Percentiles rank a stretch among this genome's conserved stretches.
Conservation (phyloP, 148 eudicot species). For the Camellia japonica region DNA sequence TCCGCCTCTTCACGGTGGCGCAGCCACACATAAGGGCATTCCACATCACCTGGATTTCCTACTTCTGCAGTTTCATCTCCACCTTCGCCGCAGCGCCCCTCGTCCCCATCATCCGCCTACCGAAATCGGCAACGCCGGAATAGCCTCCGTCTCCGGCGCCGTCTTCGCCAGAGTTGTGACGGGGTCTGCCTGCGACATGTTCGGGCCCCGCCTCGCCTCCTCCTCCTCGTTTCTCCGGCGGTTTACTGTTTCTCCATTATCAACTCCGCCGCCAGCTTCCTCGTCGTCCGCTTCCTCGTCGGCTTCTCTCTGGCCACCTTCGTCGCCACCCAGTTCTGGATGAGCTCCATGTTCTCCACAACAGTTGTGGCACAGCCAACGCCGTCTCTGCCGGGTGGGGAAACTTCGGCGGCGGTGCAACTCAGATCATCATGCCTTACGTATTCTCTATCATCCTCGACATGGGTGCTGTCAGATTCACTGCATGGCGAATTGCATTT, state of each 20-base stretch:
- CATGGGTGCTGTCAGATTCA: slow-evolving; percentile 38
- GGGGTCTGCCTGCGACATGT: slow-evolving; percentile 80
- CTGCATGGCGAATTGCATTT: slow-evolving; percentile 81
- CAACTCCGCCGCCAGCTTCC: slow-evolving; percentile 33
- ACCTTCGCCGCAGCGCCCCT: slow-evolving; percentile 84
- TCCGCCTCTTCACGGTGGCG: slow-evolving; percentile 49
- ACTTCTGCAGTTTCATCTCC: slow-evolving; percentile 76
- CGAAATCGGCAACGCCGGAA: slow-evolving; percentile 82
- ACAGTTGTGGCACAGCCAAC: slow-evolving; percentile 66
- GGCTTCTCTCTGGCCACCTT: slow-evolving; percentile 89
- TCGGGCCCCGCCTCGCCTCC: slow-evolving; percentile 78
- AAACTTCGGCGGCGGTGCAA: slow-evolving; percentile 82
- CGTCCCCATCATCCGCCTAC: slow-evolving; percentile 69
- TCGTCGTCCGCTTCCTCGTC: slow-evolving; percentile 60
- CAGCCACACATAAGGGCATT: slow-evolving; percentile 86
- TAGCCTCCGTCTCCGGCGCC: slow-evolving; percentile 78
- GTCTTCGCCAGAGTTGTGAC: slow-evolving; percentile 67
- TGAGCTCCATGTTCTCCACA: slow-evolving; percentile 89
- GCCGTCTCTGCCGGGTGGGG: slow-evolving; percentile 91
- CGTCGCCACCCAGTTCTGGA: slow-evolving; percentile 90
- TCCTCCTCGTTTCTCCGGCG: slow-evolving; percentile 68
- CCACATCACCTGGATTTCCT: slow-evolving; percentile 77
- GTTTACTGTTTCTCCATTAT: slow-evolving; percentile 49
- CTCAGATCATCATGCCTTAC: slow-evolving; percentile 81
- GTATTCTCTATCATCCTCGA: slow-evolving; percentile 43